Evolutionary conservation across 768 basidiomycete species (phyloP), one percentile per base, ranked within the genome.

Genomic region (Boletus eberwhitei): DNA sequence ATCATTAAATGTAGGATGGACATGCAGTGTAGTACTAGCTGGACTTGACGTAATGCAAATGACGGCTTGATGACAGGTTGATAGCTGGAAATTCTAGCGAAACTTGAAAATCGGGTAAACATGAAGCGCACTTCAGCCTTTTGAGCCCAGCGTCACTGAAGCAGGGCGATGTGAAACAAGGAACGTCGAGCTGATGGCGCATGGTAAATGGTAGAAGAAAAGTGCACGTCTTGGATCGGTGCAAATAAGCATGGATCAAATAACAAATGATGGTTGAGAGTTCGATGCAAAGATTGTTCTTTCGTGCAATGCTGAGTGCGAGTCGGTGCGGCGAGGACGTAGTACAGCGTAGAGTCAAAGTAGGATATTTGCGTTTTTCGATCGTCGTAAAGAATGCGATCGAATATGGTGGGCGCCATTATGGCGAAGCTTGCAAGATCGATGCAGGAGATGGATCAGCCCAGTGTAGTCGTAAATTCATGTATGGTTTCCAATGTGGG

Each of bases 181-280:
- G 59, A 64, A 48, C 45, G 55, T 62, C 50, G 54, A 46, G 61
- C 59, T 59, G 64, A 68, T 66, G 51, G 59, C 37, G 60, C 60
- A 64, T 38, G 49, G 42, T 69, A 71, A 69, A 69, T 69, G n/a
- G 43, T 47, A 41, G 38, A 50, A 71, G 63, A 69, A 63, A 61
- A 61, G 57, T 19, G 42, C 53, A 62, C 59, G 32, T 64, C 59
- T 57, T 68, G 66, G 64, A 71, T 71, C 54, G 26, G 55, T 69
- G 64, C 66, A 69, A 69, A 69, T 69, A 63, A 69, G 68, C 68
- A 69, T 61, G 64, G 61, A 59, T 70, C 55, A 71, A 66, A 69
- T 68, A 55, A 63, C 54, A 58, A 63, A 52, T 65, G 39, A 62
- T 60, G 52, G 48, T 53, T 48, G 64, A 65, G 58, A 67, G 56